phyloP scores from a whole-genome alignment of 2,329 filamentous ascomycete species.

The Dactylella cylindrospora region DNA sequence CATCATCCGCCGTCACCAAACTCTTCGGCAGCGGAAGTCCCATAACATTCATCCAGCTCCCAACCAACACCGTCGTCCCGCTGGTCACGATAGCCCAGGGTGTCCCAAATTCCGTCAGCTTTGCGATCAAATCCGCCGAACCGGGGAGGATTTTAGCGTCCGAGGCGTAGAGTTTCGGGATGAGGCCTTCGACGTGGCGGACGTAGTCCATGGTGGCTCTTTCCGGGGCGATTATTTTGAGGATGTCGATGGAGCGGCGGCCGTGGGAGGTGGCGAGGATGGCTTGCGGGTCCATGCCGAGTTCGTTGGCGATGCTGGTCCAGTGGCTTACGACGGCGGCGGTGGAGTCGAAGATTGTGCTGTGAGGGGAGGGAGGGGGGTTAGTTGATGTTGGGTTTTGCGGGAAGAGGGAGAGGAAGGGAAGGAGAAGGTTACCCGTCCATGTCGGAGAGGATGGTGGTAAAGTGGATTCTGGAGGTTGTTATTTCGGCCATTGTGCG shows the following conservation, averaged over 20 bases:
- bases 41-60: constrained; percentile 70
- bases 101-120: constrained; percentile 63
- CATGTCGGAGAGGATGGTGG: constrained; percentile 43
- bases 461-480: constrained; percentile 25
- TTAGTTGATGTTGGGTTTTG: not conserved
- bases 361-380: not conserved
- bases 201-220: constrained; percentile 93
- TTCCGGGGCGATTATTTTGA: constrained; percentile 75
- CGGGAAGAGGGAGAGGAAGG: not conserved
- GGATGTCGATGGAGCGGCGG: constrained; percentile 80
- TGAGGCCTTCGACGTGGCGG: constrained; percentile 71
- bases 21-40: constrained; percentile 65
- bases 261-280: constrained; percentile 93
- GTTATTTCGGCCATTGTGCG: constrained; percentile 16
- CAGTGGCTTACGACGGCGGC: constrained; percentile 76
- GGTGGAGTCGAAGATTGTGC: constrained; percentile 71
- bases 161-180: constrained; percentile 73
- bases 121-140: constrained; percentile 68
- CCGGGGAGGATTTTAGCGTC: constrained; percentile 83
- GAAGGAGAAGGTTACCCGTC: constrained; percentile 21
- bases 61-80: constrained; percentile 67
- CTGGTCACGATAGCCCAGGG: constrained; percentile 88
- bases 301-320: constrained; percentile 74
- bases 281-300: constrained; percentile 77
- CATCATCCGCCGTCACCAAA: constrained; percentile 74